A percentile compares a stretch with the other conserved stretches of the same genome.
These are phyloP conservation scores for Aspergillus eucalypticola DNA, from an alignment of 2,329 filamentous ascomycete genomes.

Conservation along the genomic window DNA sequence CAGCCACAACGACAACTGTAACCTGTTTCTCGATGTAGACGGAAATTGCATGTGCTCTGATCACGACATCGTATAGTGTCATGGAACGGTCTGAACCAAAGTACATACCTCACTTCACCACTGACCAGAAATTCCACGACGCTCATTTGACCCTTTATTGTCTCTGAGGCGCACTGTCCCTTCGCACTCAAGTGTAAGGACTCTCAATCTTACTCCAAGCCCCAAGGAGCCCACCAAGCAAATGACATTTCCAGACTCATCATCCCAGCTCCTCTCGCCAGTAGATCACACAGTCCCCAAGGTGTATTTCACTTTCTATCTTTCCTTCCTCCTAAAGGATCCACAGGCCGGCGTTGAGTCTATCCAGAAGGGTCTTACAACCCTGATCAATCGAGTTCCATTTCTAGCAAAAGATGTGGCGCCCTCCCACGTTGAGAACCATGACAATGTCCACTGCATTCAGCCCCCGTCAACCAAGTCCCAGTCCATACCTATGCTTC, in stretches of 20 bases:
- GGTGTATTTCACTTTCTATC: conserved; percentile 5
- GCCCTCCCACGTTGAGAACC: background rate
- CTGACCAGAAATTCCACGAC: too few species aligned
- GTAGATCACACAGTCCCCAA: conserved; percentile 3
- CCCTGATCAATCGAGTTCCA: background rate
- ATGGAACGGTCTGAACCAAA: too few species aligned
- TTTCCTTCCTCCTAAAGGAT: background rate
- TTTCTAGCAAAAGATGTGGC: background rate
- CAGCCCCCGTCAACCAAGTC: background rate
- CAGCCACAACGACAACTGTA: too few species aligned
- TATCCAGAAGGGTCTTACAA: background rate
- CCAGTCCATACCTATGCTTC: background rate
- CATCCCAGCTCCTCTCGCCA: background rate
- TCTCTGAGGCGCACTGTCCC: too few species aligned
- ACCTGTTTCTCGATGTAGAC: too few species aligned
- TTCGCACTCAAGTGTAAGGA: too few species aligned
- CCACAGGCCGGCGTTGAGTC: background rate
- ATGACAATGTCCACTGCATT: conserved; percentile 6
- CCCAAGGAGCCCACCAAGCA: too few species aligned
- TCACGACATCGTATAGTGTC: too few species aligned
- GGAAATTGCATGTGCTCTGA: too few species aligned
- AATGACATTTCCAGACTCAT: background rate
- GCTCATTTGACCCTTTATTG: too few species aligned
- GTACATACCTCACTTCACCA: too few species aligned
- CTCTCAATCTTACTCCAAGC: too few species aligned